phyloP scores from a whole-genome alignment of 1,284 basidiomycete species.

The Ceratobasidium sp. region DNA sequence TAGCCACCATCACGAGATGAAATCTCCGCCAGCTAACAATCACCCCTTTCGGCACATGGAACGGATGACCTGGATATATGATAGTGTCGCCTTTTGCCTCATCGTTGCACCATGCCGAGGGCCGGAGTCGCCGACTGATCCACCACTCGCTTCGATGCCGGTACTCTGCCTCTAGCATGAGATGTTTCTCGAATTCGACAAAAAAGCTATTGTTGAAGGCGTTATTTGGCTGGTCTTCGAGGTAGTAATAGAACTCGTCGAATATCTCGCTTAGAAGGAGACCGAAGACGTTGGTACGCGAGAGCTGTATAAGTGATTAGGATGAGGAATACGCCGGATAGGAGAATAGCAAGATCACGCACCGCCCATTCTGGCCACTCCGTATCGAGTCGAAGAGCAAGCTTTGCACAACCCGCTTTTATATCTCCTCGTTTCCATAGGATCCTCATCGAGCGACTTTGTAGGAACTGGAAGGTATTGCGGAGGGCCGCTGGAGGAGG shows the following conservation, averaged over 20 bases:
- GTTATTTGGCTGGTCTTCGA: slow-evolving; percentile 4
- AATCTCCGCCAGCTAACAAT: neutral
- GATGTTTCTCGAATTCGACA: neutral
- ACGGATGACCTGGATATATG: neutral
- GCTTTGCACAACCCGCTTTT: neutral
- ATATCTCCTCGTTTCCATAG: slow-evolving; percentile 12
- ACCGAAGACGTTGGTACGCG: slow-evolving; percentile 27
- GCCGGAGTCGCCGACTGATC: neutral
- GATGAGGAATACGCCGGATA: neutral
- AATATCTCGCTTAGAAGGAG: slow-evolving; percentile 20
- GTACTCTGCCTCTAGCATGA: slow-evolving; percentile 2
- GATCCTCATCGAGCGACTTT: neutral
- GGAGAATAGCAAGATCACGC: neutral
- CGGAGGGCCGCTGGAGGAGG: neutral
- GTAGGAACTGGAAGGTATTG: slow-evolving; percentile 1
- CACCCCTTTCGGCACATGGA: neutral
- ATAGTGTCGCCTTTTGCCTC: neutral
- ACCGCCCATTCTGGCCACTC: slow-evolving; percentile 39
- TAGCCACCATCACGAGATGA: neutral
- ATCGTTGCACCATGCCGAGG: neutral
- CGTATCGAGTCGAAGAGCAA: slow-evolving; percentile 4
- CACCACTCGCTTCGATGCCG: neutral
- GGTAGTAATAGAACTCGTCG: slow-evolving; percentile 1
- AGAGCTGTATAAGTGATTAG: neutral
- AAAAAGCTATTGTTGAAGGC: neutral